Evolutionary conservation across 371 early-diverging fungal genomes (phyloP).

Genomic region (Vairimorpha ceranae): DNA sequence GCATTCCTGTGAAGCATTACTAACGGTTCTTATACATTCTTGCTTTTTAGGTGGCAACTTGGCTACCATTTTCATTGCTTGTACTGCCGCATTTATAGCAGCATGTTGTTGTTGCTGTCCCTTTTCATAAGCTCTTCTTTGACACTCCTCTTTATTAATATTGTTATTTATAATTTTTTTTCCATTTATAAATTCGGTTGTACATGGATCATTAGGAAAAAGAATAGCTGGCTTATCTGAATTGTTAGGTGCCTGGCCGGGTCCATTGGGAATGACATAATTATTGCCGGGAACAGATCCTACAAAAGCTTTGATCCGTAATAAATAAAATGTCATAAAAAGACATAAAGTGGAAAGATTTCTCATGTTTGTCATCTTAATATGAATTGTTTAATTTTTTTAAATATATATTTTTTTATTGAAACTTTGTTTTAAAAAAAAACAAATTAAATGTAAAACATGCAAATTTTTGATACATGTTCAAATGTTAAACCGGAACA

Average conservation of each 20-base stretch:
- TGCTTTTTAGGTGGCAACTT: not conserved
- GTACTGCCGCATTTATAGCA: not conserved
- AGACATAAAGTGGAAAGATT: not conserved
- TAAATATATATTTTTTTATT: not conserved
- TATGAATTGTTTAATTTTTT: not conserved
- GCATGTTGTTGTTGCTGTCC: not conserved
- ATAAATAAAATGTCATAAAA: no score
- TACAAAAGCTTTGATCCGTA: no score
- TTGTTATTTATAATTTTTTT: not conserved
- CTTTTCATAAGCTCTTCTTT: not conserved
- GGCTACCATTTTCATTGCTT: not conserved
- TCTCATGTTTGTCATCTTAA: not conserved
- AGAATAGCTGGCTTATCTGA: not conserved
- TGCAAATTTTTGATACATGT: no score
- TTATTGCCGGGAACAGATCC: no score
- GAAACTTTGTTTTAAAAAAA: not conserved
- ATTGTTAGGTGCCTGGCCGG: not conserved
- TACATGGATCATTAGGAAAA: not conserved
- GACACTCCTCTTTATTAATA: not conserved
- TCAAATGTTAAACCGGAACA: no score
- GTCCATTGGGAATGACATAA: not conserved
- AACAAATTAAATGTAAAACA: no score
- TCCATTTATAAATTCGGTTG: not conserved
- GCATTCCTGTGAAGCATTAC: not conserved
- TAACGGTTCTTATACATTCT: constrained; percentile 7